phyloP scores from a whole-genome alignment of 495 filamentous ascomycete species.

The Neohortaea acidophila region DNA sequence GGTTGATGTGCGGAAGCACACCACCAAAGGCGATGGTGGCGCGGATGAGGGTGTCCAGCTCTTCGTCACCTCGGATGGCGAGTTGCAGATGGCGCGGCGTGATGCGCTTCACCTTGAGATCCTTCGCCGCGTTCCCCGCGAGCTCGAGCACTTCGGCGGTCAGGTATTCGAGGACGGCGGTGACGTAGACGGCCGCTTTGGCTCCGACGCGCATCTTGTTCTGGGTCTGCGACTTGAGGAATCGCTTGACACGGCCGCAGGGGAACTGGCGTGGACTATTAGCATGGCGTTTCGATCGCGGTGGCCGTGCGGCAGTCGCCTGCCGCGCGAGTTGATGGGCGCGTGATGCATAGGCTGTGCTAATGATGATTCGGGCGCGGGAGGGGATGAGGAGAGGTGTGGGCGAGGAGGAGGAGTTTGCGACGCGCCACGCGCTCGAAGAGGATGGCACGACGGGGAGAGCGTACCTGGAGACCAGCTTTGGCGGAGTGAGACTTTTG shows the following conservation, averaged over 20 bases:
- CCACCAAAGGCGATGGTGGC: slow-evolving; percentile 97
- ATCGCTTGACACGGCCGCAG: slow-evolving; percentile 98
- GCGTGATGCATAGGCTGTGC: background rate
- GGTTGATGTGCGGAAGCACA: slow-evolving; percentile 97
- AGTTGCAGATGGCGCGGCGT: slow-evolving; percentile 96
- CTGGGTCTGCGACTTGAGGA: slow-evolving; percentile 97
- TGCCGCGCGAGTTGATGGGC: slow-evolving; percentile 1
- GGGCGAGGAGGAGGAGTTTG: slow-evolving; percentile 1
- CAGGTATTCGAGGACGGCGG: slow-evolving; percentile 93
- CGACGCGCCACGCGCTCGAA: slow-evolving; percentile 11
- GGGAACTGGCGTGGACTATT: slow-evolving; percentile 54
- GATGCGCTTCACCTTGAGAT: slow-evolving; percentile 99
- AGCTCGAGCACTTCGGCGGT: slow-evolving; percentile 97
- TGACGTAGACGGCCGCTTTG: slow-evolving; percentile 97
- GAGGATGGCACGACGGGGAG: background rate
- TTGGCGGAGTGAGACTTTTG: slow-evolving; percentile 98
- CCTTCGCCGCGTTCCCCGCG: slow-evolving; percentile 95
- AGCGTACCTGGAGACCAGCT: slow-evolving; percentile 92
- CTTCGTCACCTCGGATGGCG: slow-evolving; percentile 95
- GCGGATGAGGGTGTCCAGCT: slow-evolving; percentile 91
- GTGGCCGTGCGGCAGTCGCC: background rate
- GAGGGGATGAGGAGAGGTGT: background rate
- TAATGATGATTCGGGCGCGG: background rate
- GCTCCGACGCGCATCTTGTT: slow-evolving; percentile 99
- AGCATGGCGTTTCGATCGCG: background rate